Conservation (phyloP, 2,329 filamentous ascomycete genomes). For the Trichoderma semiorbis region DNA sequence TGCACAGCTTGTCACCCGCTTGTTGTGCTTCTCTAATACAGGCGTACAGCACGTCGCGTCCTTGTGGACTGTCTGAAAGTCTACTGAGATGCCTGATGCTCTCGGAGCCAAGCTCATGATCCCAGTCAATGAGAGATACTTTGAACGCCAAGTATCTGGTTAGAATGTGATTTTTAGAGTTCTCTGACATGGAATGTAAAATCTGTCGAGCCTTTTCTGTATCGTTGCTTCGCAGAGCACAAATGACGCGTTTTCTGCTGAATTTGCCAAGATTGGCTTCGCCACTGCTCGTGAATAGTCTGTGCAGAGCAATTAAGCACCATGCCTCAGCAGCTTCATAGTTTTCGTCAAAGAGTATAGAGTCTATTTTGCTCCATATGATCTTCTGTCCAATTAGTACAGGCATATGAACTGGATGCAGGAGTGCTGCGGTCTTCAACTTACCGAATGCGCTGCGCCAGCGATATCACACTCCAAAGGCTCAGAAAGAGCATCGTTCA, state of each 20-base stretch:
- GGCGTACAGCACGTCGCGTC: conserved; percentile 66
- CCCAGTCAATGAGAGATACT: conserved; percentile 57
- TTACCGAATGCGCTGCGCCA: conserved; percentile 64
- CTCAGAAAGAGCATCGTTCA: conserved; percentile 44
- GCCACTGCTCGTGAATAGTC: conserved; percentile 63
- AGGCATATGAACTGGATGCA: background rate
- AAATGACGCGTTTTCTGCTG: conserved; percentile 68
- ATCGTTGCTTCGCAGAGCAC: conserved; percentile 52
- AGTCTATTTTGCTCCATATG: conserved; percentile 76
- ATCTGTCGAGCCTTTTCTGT: conserved; percentile 28
- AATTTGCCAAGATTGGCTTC: conserved; percentile 66
- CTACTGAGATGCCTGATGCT: conserved; percentile 61
- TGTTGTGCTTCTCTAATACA: conserved; percentile 75
- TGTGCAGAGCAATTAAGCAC: conserved; percentile 67
- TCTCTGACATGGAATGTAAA: conserved; percentile 57
- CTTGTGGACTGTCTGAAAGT: conserved; percentile 45
- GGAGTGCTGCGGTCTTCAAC: conserved; percentile 24
- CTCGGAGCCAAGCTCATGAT: conserved; percentile 56
- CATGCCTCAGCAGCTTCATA: conserved; percentile 60
- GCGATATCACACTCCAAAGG: conserved; percentile 58
- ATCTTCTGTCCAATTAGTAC: conserved; percentile 48
- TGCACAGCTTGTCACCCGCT: conserved; percentile 57
- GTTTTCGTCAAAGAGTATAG: conserved; percentile 49
- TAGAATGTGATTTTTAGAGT: conserved; percentile 56
- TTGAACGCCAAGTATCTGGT: conserved; percentile 76